Percentiles rank a stretch among this genome's conserved stretches.
phyloP scores from a whole-genome alignment of 495 filamentous ascomycete species.

The Aspergillus homomorphus region DNA sequence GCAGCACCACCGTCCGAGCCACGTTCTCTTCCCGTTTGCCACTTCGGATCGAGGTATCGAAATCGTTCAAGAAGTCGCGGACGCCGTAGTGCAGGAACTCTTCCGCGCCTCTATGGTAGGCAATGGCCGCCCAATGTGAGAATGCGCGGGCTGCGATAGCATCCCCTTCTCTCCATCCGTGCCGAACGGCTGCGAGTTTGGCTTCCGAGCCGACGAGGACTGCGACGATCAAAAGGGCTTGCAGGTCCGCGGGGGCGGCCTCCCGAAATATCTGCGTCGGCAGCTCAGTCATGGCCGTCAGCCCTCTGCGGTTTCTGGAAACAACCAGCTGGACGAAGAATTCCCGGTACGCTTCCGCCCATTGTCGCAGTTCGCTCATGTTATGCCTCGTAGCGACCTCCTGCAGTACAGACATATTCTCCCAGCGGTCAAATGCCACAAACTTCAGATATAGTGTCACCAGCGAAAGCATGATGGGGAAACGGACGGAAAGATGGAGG shows the following conservation, averaged over 20 bases:
- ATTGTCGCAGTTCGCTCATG: conserved; percentile 26
- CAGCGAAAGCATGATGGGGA: conserved; percentile 23
- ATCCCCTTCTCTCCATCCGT: conserved; percentile 29
- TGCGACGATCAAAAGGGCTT: conserved; percentile 24
- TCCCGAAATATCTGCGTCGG: conserved; percentile 23
- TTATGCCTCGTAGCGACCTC: conserved; percentile 29
- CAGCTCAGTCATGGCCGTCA: conserved; percentile 24
- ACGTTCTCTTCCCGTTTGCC: conserved; percentile 28
- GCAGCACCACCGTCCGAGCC: conserved; percentile 20
- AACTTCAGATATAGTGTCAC: conserved; percentile 25
- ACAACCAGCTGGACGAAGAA: conserved; percentile 22
- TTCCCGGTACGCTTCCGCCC: conserved; percentile 21
- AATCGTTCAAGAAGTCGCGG: conserved; percentile 28
- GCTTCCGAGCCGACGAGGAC: conserved; percentile 21
- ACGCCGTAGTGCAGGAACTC: conserved; percentile 27
- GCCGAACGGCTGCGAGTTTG: conserved; percentile 23
- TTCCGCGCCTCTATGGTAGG: conserved; percentile 24
- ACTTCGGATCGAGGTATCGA: conserved; percentile 26
- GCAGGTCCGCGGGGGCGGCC: conserved; percentile 23
- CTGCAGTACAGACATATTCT: conserved; percentile 28
- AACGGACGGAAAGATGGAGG: conserved; percentile 20
- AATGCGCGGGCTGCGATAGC: conserved; percentile 25
- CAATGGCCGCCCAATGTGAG: conserved; percentile 23
- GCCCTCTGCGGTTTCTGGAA: conserved; percentile 19
- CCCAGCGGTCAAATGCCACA: conserved; percentile 24